These are phyloP conservation scores for Ambrosia artemisiifolia DNA, from an alignment of 129 eudicot genomes.

Conservation along the genomic window DNA sequence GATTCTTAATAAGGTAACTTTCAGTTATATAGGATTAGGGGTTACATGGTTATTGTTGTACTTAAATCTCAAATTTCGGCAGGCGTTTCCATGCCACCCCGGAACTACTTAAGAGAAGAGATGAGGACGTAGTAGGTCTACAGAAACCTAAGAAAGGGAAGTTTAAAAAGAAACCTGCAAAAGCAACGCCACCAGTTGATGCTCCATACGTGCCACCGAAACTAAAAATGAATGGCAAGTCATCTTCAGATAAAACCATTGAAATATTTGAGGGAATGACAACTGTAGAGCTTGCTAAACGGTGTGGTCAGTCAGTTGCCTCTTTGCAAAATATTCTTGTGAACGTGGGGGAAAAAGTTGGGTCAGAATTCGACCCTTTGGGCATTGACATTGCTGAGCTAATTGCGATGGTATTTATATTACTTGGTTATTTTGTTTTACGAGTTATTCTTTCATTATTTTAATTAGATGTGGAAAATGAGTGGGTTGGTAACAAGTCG, in stretches of 20 bases:
- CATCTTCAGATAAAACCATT: constrained; percentile 51
- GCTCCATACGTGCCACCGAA: constrained; percentile 73
- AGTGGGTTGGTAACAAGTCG: not conserved
- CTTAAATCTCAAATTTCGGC: not conserved
- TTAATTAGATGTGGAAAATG: not conserved
- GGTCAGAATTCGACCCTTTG: constrained; percentile 75
- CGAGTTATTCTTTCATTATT: not conserved
- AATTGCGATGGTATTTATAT: constrained; percentile 72
- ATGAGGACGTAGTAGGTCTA: constrained; percentile 35
- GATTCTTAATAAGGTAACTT: constrained; percentile 45
- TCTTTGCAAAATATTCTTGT: constrained; percentile 56
- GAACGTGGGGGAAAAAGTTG: constrained; percentile 81
- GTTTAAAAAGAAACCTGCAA: constrained; percentile 51
- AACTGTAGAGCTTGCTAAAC: constrained; percentile 66
- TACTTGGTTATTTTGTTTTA: not conserved
- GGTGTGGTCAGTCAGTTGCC: constrained; percentile 63
- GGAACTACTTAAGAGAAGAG: constrained; percentile 42
- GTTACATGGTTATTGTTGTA: not conserved
- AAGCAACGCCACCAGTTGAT: constrained; percentile 59
- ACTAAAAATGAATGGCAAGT: constrained; percentile 43
- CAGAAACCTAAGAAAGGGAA: constrained; percentile 52
- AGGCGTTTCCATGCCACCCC: constrained; percentile 68
- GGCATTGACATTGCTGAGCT: constrained; percentile 82
- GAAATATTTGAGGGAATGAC: constrained; percentile 97
- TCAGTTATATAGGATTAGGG: not conserved